These are phyloP conservation scores for Malbranchea cinnamomea DNA, from an alignment of 2,329 filamentous ascomycete genomes.

Conservation along the genomic window DNA sequence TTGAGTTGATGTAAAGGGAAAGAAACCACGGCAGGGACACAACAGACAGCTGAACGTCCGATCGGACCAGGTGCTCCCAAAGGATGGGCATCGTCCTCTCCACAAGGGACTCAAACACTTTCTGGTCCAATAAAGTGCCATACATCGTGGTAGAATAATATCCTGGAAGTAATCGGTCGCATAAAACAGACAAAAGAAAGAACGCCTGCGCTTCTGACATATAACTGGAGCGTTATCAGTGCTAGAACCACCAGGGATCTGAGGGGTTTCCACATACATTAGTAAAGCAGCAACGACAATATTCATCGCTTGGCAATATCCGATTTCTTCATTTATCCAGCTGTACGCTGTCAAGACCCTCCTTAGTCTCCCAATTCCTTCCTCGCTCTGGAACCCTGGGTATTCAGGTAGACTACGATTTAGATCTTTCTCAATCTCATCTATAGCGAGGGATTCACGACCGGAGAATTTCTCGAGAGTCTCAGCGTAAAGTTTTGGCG, in stretches of 20 bases:
- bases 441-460: constrained; percentile 81
- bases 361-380: constrained; percentile 78
- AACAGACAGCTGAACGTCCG: constrained; percentile 91
- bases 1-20: constrained; percentile 97
- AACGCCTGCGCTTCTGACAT: constrained; percentile 95
- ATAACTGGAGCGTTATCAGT: constrained; percentile 40
- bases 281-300: constrained; percentile 95
- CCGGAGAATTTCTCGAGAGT: constrained; percentile 74
- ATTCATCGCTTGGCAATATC: constrained; percentile 99
- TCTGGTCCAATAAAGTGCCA: constrained; percentile 87
- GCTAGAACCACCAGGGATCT: not conserved
- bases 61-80: constrained; percentile 96
- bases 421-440: constrained; percentile 97
- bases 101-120: constrained; percentile 94
- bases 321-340: constrained; percentile 89
- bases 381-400: constrained; percentile 89
- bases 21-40: constrained; percentile 97
- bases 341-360: constrained; percentile 93
- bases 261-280: constrained; percentile 42
- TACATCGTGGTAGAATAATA: constrained; percentile 99
- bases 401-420: constrained; percentile 96
- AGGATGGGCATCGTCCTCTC: constrained; percentile 97
- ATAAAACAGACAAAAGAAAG: constrained; percentile 79
- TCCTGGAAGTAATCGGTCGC: constrained; percentile 81
- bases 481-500: constrained; percentile 68